Percentiles rank a stretch among this genome's conserved stretches.
These are phyloP conservation scores for Colletotrichum tamarilloi DNA, from an alignment of 2,329 filamentous ascomycete genomes.

Conservation along the genomic window DNA sequence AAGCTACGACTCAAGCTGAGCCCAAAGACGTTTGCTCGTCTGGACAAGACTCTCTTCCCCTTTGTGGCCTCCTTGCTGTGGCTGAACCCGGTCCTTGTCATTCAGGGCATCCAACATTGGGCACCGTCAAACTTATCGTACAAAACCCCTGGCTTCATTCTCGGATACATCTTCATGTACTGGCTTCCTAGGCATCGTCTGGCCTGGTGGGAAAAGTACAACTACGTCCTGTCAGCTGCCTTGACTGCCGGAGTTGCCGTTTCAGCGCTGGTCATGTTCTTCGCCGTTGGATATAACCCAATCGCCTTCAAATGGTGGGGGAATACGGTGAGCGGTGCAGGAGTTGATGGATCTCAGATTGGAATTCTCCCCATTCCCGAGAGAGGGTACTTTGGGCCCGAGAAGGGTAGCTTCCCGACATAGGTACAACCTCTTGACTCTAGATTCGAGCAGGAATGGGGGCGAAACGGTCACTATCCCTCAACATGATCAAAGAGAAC, in stretches of 20 bases:
- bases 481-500: neutral
- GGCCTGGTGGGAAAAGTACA: slow-evolving; percentile 60
- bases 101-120: slow-evolving; percentile 57
- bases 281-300: slow-evolving; percentile 52
- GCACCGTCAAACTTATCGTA: slow-evolving; percentile 55
- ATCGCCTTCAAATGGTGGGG: slow-evolving; percentile 56
- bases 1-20: slow-evolving; percentile 44
- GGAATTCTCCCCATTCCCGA: slow-evolving; percentile 39
- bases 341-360: slow-evolving; percentile 39
- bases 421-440: neutral
- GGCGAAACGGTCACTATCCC: too few relatives aligned
- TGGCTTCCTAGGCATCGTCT: slow-evolving; percentile 50
- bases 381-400: slow-evolving; percentile 43
- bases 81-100: slow-evolving; percentile 53
- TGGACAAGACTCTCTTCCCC: slow-evolving; percentile 51
- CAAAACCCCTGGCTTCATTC: slow-evolving; percentile 54
- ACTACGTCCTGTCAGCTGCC: slow-evolving; percentile 56
- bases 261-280: slow-evolving; percentile 55
- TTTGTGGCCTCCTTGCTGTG: slow-evolving; percentile 52
- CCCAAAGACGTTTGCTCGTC: slow-evolving; percentile 44
- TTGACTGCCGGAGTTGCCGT: slow-evolving; percentile 55
- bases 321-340: slow-evolving; percentile 44
- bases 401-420: slow-evolving; percentile 38
- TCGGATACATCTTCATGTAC: slow-evolving; percentile 56
- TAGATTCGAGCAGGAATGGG: too few relatives aligned